These are phyloP conservation scores for Tetradesmus lagerheimii DNA, from an alignment of 139 green algal species.

Conservation along the genomic window DNA sequence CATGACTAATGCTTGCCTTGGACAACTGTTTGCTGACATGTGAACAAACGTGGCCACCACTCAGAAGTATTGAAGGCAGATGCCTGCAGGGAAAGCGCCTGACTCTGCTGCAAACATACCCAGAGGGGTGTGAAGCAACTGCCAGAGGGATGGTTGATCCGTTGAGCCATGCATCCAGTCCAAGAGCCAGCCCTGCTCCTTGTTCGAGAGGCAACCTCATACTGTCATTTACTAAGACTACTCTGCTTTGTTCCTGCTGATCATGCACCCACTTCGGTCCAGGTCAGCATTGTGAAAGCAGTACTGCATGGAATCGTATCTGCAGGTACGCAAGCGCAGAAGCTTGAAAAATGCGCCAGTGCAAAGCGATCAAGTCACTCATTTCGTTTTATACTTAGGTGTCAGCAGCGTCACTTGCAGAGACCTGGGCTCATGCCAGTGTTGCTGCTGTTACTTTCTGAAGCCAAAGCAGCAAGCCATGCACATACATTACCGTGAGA, in stretches of 20 bases:
- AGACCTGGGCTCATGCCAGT: not conserved
- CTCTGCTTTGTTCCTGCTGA: not conserved
- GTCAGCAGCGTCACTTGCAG: no score
- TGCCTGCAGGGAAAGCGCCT: no score
- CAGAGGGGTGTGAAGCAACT: slow-evolving; percentile 30
- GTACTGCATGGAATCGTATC: not conserved
- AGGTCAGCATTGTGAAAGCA: not conserved
- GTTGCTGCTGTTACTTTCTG: not conserved
- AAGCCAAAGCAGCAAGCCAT: not conserved
- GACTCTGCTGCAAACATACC: not conserved
- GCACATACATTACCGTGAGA: not conserved
- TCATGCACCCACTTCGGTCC: not conserved
- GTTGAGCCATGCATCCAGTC: slow-evolving; percentile 10
- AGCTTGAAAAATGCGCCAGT: no score
- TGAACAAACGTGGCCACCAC: not conserved
- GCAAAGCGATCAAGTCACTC: no score
- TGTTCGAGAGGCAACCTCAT: slow-evolving; percentile 11
- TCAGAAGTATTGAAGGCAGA: no score
- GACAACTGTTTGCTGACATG: not conserved
- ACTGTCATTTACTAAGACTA: not conserved
- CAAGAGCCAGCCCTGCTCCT: not conserved
- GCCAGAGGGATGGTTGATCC: not conserved
- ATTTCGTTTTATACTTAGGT: no score
- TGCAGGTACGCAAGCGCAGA: not conserved
- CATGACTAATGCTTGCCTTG: not conserved